Evolutionary conservation across 2,329 filamentous ascomycete species (phyloP).

Genomic region (Penicillium sp.): DNA sequence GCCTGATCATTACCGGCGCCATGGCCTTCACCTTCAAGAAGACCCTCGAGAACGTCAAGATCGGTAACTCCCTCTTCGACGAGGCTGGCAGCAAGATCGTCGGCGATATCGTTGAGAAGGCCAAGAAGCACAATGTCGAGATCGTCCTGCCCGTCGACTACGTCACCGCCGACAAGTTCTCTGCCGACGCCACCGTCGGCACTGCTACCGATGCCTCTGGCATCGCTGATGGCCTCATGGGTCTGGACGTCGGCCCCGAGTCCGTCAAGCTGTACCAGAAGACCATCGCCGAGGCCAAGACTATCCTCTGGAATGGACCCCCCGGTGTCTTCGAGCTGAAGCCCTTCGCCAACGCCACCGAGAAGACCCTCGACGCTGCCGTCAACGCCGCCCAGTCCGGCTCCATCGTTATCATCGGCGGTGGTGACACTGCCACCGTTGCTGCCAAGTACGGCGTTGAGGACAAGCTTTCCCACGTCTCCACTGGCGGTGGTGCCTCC

Average conservation of each 20-base stretch:
- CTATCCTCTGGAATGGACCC: slow-evolving; percentile 98
- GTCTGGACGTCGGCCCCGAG: slow-evolving; percentile 90
- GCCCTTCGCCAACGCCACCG: slow-evolving; percentile 87
- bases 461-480: slow-evolving; percentile 97
- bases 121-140: slow-evolving; percentile 93
- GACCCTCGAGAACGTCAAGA: slow-evolving; percentile 85
- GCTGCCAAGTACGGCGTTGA: slow-evolving; percentile 96
- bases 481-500: slow-evolving; percentile 91
- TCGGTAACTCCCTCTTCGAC: slow-evolving; percentile 89
- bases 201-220: slow-evolving; percentile 81
- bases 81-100: slow-evolving; percentile 93
- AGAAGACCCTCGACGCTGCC: slow-evolving; percentile 84
- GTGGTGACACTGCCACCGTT: slow-evolving; percentile 96
- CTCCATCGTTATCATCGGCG: slow-evolving; percentile 97
- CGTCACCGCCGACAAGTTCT: slow-evolving; percentile 94
- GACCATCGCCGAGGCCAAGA: slow-evolving; percentile 84
- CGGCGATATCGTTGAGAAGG: slow-evolving; percentile 83
- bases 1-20: slow-evolving; percentile 90
- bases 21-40: slow-evolving; percentile 99
- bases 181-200: slow-evolving; percentile 75
- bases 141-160: slow-evolving; percentile 93
- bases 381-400: slow-evolving; percentile 76
- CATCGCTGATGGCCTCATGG: slow-evolving; percentile 97
- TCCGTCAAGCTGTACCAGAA: slow-evolving; percentile 83
- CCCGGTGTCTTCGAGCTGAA: slow-evolving; percentile 97